Evolutionary conservation across 208 protist species (phyloP).

Genomic region (Tritrichomonas musculus): DNA sequence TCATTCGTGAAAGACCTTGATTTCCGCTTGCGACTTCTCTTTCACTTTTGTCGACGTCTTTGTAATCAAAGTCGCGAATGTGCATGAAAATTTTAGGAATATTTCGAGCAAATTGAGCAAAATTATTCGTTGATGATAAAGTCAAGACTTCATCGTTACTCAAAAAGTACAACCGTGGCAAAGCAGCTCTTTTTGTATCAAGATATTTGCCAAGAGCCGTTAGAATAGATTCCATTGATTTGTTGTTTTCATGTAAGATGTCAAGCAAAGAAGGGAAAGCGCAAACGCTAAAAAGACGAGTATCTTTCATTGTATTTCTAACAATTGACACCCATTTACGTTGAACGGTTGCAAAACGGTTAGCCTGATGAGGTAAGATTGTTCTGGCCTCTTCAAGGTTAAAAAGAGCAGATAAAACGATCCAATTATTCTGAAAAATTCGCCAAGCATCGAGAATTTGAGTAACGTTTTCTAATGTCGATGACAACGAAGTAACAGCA

Average conservation of each 20-base stretch:
- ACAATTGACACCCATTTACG: slow-evolving; percentile 18
- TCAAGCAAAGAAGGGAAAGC: background rate
- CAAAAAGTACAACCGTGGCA: background rate
- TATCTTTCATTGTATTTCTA: background rate
- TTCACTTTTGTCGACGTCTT: background rate
- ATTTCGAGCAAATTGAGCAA: background rate
- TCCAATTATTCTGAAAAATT: slow-evolving; percentile 16
- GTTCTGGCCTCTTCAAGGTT: background rate
- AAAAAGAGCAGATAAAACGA: background rate
- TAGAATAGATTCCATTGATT: background rate
- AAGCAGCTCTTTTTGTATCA: background rate
- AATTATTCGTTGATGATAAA: background rate
- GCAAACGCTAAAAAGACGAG: background rate
- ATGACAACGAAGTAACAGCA: background rate
- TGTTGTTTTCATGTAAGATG: background rate
- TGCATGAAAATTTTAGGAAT: background rate
- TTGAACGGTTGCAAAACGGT: background rate
- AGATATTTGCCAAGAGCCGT: background rate
- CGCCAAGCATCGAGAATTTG: background rate
- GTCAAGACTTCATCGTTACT: background rate
- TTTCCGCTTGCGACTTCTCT: background rate
- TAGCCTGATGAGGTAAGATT: background rate
- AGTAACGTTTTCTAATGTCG: background rate
- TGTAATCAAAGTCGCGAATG: background rate
- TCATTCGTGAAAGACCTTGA: background rate